Base-by-base conservation (phyloP, 1,139 yeast genomes). In the Pneumocystis canis region DNA sequence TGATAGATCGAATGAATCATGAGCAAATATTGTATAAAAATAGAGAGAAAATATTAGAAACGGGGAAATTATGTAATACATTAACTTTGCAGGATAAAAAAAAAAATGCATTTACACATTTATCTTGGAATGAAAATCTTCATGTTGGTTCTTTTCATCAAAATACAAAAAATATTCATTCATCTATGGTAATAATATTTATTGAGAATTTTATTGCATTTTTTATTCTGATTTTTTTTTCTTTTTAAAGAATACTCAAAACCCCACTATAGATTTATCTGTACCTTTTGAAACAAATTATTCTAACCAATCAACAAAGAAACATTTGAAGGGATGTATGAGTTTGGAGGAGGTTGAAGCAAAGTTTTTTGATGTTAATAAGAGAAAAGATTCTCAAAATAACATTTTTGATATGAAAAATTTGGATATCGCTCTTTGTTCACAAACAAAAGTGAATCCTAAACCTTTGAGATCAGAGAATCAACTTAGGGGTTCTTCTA, bases 271-370 rank as follows among this genome's bases (percentile, higher is more conserved):
- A 2, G 37, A 33, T 90, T 89, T 5, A 79, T 61, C 58, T n/a
- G 37, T 35, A 7, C 58, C 11, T 18, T 40, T 20, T 40, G 53
- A n/a, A 40, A 18, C 28, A 18, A 40, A 1, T 6, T 40, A 18
- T 40, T 18, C 53, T 1, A n/a, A 18, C 18, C 28, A 40, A 6
- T 40, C 53, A 5, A 18, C 1, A 18, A 40, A 5, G 7, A 40
- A 25, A 18, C 61, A 40, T 16, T 63, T 68, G 47, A 77, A 76
- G 70, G 81, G 78, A 69, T 78, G 84, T 60, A 76, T 84, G 68
- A 84, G 90, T 18, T 76, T 86, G 69, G 89, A 84, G 71, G 92
- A 87, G 69, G 83, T 85, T 68, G 92, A 86, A 72, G 87, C 90
- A 16, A 88, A 83, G 70, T 79, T 86, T 73, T 76, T 83, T 66